Base-by-base conservation (phyloP, 306 rosid genomes). In the Albizia julibrissin region DNA sequence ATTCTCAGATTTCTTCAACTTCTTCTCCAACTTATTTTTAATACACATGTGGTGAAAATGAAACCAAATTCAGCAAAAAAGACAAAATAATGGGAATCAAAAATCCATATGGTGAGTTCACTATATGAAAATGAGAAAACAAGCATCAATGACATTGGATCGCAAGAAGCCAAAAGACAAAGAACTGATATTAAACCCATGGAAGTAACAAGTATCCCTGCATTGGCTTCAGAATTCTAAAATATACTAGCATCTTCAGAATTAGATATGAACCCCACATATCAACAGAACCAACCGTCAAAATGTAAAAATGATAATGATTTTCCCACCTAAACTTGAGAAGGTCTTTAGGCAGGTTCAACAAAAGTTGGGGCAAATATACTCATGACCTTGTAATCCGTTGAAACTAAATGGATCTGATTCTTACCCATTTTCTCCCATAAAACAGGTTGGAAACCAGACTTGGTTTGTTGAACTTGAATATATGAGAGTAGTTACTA, bases 401-500 rank as follows among this genome's bases (percentile, higher is more conserved):
- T n/a, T 37, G 56, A 5, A 49, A 78, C 47, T 42, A 64, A 40
- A 80, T 34, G 71, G 27, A 77, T 62, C 18, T 6, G 74, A 46
- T 59, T 80, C 70, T 86, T 90, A 96, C 99, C 99, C 99, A 93
- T 82, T 85, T 89, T 66, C 77, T 90, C 74, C 99, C 98, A 61
- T 89, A 87, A 4, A 96, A 33, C 82, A 92, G 33, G 84, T 89
- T 85, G 40, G 99, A 92, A 81, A 89, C 44, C 39, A 74, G 4
- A 66, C 85, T 88, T 24, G 92, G 87, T 84, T 84, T 88, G 90
- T 49, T 91, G 91, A 91, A 91, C 89, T 91, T 93, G 92, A 96
- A 96, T 83, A 91, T 91, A 86, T 97, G 93, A 4, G 98, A 89
- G 88, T 93, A 95, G 80, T 89, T 90, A 69, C 99, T 95, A 94